Percentiles rank a stretch among this genome's conserved stretches.
These are phyloP conservation scores for Lotus japonicus DNA, from an alignment of 306 rosid genomes.

Conservation along the genomic window DNA sequence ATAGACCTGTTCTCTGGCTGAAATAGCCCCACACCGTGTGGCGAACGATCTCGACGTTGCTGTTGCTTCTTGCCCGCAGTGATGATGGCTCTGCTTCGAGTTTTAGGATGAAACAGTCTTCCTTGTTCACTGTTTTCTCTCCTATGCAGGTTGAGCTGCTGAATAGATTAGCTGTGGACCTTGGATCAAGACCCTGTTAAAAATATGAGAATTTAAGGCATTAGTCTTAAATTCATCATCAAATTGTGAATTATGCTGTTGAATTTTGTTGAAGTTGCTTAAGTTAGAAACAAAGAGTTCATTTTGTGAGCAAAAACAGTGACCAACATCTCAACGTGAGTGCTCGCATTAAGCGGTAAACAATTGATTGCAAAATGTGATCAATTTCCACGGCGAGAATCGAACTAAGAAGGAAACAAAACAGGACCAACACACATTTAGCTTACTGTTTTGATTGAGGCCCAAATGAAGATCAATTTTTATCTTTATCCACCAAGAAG, in stretches of 20 bases:
- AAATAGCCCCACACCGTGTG: conserved; percentile 90
- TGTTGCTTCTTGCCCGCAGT: conserved; percentile 67
- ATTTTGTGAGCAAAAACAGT: too few species aligned
- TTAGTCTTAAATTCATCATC: not conserved
- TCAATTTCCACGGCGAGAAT: too few species aligned
- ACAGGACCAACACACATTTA: too few species aligned
- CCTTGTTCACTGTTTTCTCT: conserved; percentile 64
- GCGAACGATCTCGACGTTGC: conserved; percentile 62
- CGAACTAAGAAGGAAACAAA: too few species aligned
- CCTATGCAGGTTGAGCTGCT: conserved; percentile 61
- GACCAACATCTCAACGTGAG: too few species aligned
- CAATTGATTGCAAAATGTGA: too few species aligned
- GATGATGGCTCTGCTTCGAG: conserved; percentile 54
- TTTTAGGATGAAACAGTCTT: conserved; percentile 74
- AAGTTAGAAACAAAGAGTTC: too few species aligned
- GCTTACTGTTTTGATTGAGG: not conserved
- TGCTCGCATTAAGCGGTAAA: too few species aligned
- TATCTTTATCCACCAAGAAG: not conserved
- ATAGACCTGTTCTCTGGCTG: conserved; percentile 83
- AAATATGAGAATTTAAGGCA: not conserved
- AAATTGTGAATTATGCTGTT: not conserved
- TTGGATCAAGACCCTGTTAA: conserved; percentile 87
- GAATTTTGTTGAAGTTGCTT: too few species aligned
- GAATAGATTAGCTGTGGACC: conserved; percentile 72
- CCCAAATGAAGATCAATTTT: not conserved